A percentile compares a stretch with the other conserved stretches of the same genome.
Evolutionary conservation across 106 monocot species (phyloP).

Genomic region (Dioscorea zingiberensis): DNA sequence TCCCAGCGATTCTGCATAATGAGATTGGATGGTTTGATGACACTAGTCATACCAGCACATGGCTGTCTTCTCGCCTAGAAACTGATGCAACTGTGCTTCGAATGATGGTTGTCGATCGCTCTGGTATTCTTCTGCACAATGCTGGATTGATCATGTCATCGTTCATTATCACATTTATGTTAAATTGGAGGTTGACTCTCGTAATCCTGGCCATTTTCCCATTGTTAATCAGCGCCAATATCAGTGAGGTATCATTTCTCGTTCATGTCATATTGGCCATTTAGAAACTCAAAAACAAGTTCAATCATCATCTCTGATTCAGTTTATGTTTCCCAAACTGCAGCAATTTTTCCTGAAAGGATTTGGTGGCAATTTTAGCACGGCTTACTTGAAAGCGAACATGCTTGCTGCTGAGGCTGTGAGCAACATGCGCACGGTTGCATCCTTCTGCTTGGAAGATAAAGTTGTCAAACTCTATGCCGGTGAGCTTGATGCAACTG

Average conservation of each 20-base stretch:
- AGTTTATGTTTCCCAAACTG: not conserved
- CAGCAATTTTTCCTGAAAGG: conserved; percentile 89
- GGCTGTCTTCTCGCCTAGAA: conserved; percentile 71
- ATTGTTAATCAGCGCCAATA: conserved; percentile 76
- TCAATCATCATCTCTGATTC: no score
- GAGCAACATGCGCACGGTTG: conserved; percentile 87
- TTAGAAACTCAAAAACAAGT: no score
- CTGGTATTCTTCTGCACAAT: conserved; percentile 81
- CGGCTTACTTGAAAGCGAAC: conserved; percentile 79
- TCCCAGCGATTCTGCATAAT: conserved; percentile 26
- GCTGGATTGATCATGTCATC: conserved; percentile 86
- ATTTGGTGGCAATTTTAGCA: conserved; percentile 71
- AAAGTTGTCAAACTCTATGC: conserved; percentile 72
- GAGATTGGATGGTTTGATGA: conserved; percentile 38
- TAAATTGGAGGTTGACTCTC: conserved; percentile 88
- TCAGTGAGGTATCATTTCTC: conserved; percentile 54
- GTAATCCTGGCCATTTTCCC: conserved; percentile 81
- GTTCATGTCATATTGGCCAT: not conserved
- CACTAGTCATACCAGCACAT: conserved; percentile 30
- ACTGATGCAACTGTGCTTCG: conserved; percentile 72
- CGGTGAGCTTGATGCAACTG: conserved; percentile 54
- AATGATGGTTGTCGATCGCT: conserved; percentile 78
- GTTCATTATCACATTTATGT: conserved; percentile 69
- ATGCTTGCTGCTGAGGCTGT: conserved; percentile 96
- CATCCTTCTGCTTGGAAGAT: conserved; percentile 82